phyloP scores from a whole-genome alignment of 2,329 filamentous ascomycete species.

The Trichoderma polysporum region DNA sequence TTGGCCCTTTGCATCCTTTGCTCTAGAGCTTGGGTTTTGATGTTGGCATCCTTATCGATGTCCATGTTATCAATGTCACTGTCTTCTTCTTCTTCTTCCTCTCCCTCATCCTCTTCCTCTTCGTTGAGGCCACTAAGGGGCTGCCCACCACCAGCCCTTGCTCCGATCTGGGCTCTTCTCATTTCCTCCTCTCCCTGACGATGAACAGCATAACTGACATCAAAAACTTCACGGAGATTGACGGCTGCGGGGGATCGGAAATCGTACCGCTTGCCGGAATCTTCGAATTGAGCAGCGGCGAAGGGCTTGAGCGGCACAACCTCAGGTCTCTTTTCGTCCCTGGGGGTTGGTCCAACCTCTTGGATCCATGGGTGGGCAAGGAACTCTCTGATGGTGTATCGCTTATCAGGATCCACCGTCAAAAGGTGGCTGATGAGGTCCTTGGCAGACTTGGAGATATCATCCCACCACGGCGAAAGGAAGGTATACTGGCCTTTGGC shows the following conservation, averaged over 20 bases:
- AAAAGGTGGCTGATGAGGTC: conserved; percentile 91
- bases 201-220: conserved; percentile 97
- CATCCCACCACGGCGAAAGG: conserved; percentile 98
- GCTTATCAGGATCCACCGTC: conserved; percentile 91
- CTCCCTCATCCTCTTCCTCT: conserved; percentile 45
- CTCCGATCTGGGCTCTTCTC: conserved; percentile 78
- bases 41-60: conserved; percentile 36
- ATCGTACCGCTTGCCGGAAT: conserved; percentile 71
- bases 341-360: conserved; percentile 57
- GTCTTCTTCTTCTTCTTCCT: conserved; percentile 68
- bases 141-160: conserved; percentile 64
- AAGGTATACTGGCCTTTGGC: conserved; percentile 96
- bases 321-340: conserved; percentile 59
- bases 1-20: conserved; percentile 83
- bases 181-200: conserved; percentile 95
- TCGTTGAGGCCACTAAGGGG: conserved; percentile 66
- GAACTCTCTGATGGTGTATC: conserved; percentile 91
- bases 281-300: conserved; percentile 53
- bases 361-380: conserved; percentile 92
- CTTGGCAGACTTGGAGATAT: conserved; percentile 92
- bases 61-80: conserved; percentile 45
- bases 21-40: conserved; percentile 68
- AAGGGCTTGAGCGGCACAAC: conserved; percentile 51
- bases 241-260: conserved; percentile 95
- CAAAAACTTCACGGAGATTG: conserved; percentile 95